A percentile compares a stretch with the other conserved stretches of the same genome.
These are phyloP conservation scores for Mediolabrus comicus DNA, from an alignment of 108 stramenopile genomes.

Conservation along the genomic window DNA sequence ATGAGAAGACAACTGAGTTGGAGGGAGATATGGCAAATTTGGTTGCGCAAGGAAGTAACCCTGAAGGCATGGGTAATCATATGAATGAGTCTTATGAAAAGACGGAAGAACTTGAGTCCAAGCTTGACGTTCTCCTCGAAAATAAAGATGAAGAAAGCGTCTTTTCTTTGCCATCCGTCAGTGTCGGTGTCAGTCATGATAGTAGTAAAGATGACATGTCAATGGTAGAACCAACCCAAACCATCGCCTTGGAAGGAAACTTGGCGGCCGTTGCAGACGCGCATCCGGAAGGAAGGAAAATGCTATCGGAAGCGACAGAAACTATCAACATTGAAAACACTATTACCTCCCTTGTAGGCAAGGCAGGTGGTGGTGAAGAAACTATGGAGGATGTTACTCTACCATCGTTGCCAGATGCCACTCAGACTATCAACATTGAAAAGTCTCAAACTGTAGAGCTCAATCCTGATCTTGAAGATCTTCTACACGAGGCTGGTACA, in stretches of 20 bases:
- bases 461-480: conserved; percentile 11
- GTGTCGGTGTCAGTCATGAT: conserved; percentile 1
- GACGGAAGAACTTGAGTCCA: conserved; percentile 60
- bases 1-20: conserved; percentile 31
- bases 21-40: conserved; percentile 32
- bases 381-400: conserved; percentile 13
- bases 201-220: conserved; percentile 26
- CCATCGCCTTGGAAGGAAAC: conserved; percentile 24
- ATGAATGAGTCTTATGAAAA: conserved; percentile 27
- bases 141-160: conserved; percentile 38
- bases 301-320: conserved; percentile 21
- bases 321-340: conserved; percentile 34
- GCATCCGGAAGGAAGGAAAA: not conserved
- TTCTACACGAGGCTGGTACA: not conserved
- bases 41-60: conserved; percentile 30
- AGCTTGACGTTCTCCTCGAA: conserved; percentile 52
- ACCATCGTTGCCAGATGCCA: conserved; percentile 10
- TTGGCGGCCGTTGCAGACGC: conserved; percentile 1
- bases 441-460: conserved; percentile 13
- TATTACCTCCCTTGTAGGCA: conserved; percentile 20
- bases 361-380: conserved; percentile 4
- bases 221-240: conserved; percentile 46
- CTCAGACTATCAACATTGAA: conserved; percentile 31
- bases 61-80: conserved; percentile 34
- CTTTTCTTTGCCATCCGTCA: conserved; percentile 38